Evolutionary conservation across 306 rosid genomes (phyloP).

Genomic region (Vigna reflexopilosa): DNA sequence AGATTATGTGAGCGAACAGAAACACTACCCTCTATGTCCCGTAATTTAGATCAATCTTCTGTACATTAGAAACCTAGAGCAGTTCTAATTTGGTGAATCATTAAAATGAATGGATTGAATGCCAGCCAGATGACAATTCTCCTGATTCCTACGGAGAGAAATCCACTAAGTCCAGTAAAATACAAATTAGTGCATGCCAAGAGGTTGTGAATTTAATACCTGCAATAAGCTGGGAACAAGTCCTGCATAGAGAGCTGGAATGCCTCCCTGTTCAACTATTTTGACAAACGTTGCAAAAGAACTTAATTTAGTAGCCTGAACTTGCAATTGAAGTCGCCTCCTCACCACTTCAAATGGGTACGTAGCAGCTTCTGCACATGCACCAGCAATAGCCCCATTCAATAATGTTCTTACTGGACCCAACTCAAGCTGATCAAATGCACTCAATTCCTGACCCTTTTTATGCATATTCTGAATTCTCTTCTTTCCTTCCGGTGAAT

Average conservation of each 20-base stretch:
- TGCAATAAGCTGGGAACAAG: conserved; percentile 96
- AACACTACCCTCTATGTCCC: not conserved
- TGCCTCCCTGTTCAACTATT: conserved; percentile 85
- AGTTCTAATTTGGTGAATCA: not conserved
- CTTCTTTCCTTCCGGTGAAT: conserved; percentile 86
- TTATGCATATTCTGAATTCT: conserved; percentile 73
- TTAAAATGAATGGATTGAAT: conserved; percentile 8
- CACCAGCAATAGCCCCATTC: conserved; percentile 94
- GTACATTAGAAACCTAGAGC: conserved; percentile 2
- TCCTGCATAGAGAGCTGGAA: conserved; percentile 93
- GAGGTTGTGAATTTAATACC: conserved; percentile 54
- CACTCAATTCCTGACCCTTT: conserved; percentile 74
- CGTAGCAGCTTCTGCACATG: conserved; percentile 95
- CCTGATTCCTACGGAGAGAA: not conserved
- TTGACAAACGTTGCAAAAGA: conserved; percentile 74
- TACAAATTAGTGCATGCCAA: conserved; percentile 13
- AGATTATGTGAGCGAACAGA: conserved; percentile 27
- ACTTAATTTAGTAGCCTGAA: conserved; percentile 77
- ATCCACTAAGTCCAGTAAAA: conserved; percentile 9
- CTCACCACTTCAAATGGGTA: conserved; percentile 97
- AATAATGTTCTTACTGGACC: conserved; percentile 86
- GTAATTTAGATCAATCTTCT: conserved; percentile 1
- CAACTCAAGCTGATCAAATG: conserved; percentile 90
- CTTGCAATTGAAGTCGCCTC: conserved; percentile 92
- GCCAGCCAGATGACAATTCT: conserved; percentile 4